Evolutionary conservation across 225 moss, liverwort and hornwort species (phyloP), one percentile per base, ranked within the genome.

Genomic region (Polytrichum commune): DNA sequence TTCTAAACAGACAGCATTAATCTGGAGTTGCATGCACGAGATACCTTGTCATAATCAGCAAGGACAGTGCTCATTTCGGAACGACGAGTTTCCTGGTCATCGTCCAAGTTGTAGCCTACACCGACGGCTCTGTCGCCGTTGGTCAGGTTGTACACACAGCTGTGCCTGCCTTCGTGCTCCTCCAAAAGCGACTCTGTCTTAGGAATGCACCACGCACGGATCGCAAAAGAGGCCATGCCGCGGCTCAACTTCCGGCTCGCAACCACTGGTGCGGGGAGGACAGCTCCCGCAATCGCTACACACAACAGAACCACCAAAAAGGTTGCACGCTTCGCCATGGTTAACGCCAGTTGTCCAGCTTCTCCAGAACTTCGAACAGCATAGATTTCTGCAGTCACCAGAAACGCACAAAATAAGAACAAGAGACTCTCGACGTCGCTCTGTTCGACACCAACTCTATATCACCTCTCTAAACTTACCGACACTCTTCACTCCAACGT

Each of bases 61-160:
- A 93, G 82, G 7, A 92, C 29, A 0, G 65, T 65, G 16, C 30
- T 69, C 0, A 96, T 73, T 55, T 96, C 96, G 4, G 62, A 67
- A 69, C 83, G 87, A 0, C 92, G 86, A n/a, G 81, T 74, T 1
- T 80, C 83, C 7, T 53, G 29, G 2, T 93, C 90, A 27, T 88
- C 85, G 54, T 96, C 93, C 79, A 96, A 73, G 61, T 93, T 84
- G 54, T 93, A 93, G 3, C 85, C 89, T 1, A 88, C 96, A 4
- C 93, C 96, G 3, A 96, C 90, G 6, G 89, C 91, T 16, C 88
- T 81, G 70, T 81, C 82, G 1, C 90, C 96, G 19, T 72, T 81
- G 0, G 55, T 1, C 69, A 88, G 73, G 33, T 89, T 72, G 54
- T 93, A 93, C 0, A 85, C 86, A 18, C 95, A 95, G 5, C 74